Evolutionary conservation across 495 filamentous ascomycete species (phyloP), one percentile per base, ranked within the genome.

Genomic region (Aspergillus coremiiformis): DNA sequence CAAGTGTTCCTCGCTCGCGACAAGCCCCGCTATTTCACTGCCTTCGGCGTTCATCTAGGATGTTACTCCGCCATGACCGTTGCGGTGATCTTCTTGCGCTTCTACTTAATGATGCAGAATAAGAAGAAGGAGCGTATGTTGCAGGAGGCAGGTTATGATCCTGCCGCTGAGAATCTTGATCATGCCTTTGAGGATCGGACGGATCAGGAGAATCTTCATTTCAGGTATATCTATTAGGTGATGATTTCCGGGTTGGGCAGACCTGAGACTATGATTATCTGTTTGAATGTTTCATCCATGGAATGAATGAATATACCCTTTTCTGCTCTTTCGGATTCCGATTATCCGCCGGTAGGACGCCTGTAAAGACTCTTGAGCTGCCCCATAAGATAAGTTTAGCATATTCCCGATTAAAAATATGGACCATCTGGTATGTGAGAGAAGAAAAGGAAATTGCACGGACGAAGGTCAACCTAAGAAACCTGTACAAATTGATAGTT

Each of bases 161-260:
- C 62, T 7, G 63, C 57, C 0, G 69, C 66, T 35, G 60, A 63
- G 1, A 65, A 65, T 42, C 53, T 72, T 12, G 45, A 63, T 4
- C 68, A 68, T 54, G 69, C 69, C 2, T 78, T 76, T 62, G 73
- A 72, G 52, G 75, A 77, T 54, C 66, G 73, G 30, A 78, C 75
- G 0, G 75, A 78, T 44, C 64, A 63, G 48, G 68, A 76, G 60
- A 76, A 78, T 51, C 47, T 71, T 30, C 64, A 71, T 20, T 76
- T 78, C 57, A 60, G 70, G 17, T 78, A 78, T 55, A 65, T 78
- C 2, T 79, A 76, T 56, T 78, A 56, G 42, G 26, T 35, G 27
- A 21, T 35, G 12, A 4, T 35, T 12, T 35, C 32, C 12, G 10
- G 10, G 9, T 35, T 0, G 11, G 11, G 1, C n/a, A 1, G 32